A percentile compares a stretch with the other conserved stretches of the same genome.
These are phyloP conservation scores for Leccinum arenicola DNA, from an alignment of 768 basidiomycete species.

Conservation along the genomic window DNA sequence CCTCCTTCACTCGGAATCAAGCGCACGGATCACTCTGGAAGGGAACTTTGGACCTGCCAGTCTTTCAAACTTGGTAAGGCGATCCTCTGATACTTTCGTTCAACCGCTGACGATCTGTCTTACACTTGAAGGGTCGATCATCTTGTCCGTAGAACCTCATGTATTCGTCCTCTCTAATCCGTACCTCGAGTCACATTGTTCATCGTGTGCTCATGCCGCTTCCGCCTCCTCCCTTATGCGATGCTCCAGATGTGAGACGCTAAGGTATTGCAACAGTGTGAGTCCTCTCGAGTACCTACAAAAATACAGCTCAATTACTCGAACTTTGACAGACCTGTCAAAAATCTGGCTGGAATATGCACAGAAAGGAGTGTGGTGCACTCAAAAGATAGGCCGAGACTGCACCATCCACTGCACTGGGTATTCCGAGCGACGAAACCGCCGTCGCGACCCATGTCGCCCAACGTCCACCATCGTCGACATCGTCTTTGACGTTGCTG, in stretches of 20 bases:
- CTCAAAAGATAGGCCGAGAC: slow-evolving; percentile 54
- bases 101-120: background rate
- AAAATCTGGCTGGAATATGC: slow-evolving; percentile 66
- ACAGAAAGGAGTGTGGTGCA: slow-evolving; percentile 77
- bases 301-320: background rate
- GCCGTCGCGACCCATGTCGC: too few relatives aligned
- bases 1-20: slow-evolving; percentile 43
- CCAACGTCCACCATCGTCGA: too few relatives aligned
- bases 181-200: slow-evolving; percentile 63
- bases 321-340: slow-evolving; percentile 54
- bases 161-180: slow-evolving; percentile 62
- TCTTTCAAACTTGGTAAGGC: slow-evolving; percentile 37
- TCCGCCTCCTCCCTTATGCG: slow-evolving; percentile 47
- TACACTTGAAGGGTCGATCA: slow-evolving; percentile 46
- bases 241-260: slow-evolving; percentile 68
- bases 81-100: background rate
- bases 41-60: slow-evolving; percentile 44
- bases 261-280: slow-evolving; percentile 78
- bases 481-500: too few relatives aligned
- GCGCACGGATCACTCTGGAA: slow-evolving; percentile 35
- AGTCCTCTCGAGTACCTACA: slow-evolving; percentile 20
- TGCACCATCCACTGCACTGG: slow-evolving; percentile 44
- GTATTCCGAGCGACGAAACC: slow-evolving; percentile 58
- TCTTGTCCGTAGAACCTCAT: slow-evolving; percentile 60
- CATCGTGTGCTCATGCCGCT: slow-evolving; percentile 54